These are phyloP conservation scores for Pseudogymnoascus sp. DNA, from an alignment of 2,329 filamentous ascomycete species.

Conservation along the genomic window DNA sequence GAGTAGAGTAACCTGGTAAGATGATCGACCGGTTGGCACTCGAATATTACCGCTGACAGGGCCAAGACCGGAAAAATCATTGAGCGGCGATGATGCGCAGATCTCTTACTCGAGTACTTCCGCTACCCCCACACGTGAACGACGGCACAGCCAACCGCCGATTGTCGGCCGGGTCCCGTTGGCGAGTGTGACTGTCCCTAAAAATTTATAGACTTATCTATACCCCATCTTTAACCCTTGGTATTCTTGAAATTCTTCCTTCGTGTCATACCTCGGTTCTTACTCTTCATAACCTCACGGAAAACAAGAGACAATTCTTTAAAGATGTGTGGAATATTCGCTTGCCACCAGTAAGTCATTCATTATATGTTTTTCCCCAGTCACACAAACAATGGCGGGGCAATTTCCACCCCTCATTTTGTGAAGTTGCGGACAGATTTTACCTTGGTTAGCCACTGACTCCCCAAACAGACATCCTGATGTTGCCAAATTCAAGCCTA, in stretches of 20 bases:
- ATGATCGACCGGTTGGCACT: not conserved
- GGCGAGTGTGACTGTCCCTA: conserved; percentile 6
- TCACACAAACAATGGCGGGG: conserved; percentile 30
- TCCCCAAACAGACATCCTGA: conserved; percentile 66
- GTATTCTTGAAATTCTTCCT: conserved; percentile 7
- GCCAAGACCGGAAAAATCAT: not conserved
- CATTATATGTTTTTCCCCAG: conserved; percentile 12
- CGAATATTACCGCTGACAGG: not conserved
- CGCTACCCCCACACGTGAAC: not conserved
- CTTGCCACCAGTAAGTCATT: conserved; percentile 71
- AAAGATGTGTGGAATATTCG: conserved; percentile 95
- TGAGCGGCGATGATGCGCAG: not conserved
- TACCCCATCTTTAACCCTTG: conserved; percentile 5
- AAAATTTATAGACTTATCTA: conserved; percentile 8
- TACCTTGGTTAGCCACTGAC: not conserved
- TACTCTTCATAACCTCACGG: not conserved
- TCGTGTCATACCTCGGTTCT: not conserved
- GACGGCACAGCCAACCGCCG: not conserved
- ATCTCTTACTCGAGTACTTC: not conserved
- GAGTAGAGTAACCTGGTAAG: not conserved
- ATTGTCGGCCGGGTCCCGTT: conserved; percentile 1
- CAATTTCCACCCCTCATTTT: conserved; percentile 26
- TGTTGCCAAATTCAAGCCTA: conserved; percentile 94
- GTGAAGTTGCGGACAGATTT: conserved; percentile 9
- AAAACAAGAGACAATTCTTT: conserved; percentile 21